Percentiles rank a stretch among this genome's conserved stretches.
These are phyloP conservation scores for Fusarium cicatricum DNA, from an alignment of 2,329 filamentous ascomycete species.

Conservation along the genomic window DNA sequence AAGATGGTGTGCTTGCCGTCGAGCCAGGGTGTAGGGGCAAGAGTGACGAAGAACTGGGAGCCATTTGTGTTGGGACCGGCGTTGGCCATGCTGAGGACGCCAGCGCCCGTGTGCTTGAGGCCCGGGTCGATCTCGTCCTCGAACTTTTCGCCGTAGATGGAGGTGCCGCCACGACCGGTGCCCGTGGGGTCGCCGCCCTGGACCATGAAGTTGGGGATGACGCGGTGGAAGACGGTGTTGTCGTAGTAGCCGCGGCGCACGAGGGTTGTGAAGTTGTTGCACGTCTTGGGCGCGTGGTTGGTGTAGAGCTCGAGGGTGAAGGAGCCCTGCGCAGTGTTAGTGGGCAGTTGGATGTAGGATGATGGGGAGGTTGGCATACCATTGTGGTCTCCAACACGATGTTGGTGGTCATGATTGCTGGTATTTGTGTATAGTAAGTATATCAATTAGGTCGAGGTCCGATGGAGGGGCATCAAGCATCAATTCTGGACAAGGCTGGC, in stretches of 20 bases:
- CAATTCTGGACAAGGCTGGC: slow-evolving; percentile 19
- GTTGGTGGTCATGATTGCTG: slow-evolving; percentile 73
- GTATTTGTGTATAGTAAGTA: neutral
- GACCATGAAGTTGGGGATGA: slow-evolving; percentile 96
- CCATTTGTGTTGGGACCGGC: slow-evolving; percentile 92
- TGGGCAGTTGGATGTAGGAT: neutral
- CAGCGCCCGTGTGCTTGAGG: slow-evolving; percentile 91
- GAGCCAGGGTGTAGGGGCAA: slow-evolving; percentile 94
- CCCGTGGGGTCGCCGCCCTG: slow-evolving; percentile 95
- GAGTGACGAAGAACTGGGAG: slow-evolving; percentile 93
- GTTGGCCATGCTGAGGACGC: slow-evolving; percentile 97
- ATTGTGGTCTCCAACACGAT: slow-evolving; percentile 86
- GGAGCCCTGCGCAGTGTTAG: slow-evolving; percentile 66
- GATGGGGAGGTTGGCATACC: slow-evolving; percentile 58
- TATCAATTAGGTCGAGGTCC: neutral
- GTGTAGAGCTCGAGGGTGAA: slow-evolving; percentile 92
- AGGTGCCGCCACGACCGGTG: slow-evolving; percentile 86
- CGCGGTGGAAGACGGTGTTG: slow-evolving; percentile 85
- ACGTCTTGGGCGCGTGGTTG: slow-evolving; percentile 86
- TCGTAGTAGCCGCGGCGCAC: slow-evolving; percentile 88
- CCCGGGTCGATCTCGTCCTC: slow-evolving; percentile 84
- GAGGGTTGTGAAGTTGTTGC: slow-evolving; percentile 86
- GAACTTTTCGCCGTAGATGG: slow-evolving; percentile 93
- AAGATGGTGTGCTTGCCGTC: slow-evolving; percentile 99
- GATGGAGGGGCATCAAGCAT: slow-evolving; percentile 20